phyloP scores from a whole-genome alignment of 83 land plant species.

The Picea abies region DNA sequence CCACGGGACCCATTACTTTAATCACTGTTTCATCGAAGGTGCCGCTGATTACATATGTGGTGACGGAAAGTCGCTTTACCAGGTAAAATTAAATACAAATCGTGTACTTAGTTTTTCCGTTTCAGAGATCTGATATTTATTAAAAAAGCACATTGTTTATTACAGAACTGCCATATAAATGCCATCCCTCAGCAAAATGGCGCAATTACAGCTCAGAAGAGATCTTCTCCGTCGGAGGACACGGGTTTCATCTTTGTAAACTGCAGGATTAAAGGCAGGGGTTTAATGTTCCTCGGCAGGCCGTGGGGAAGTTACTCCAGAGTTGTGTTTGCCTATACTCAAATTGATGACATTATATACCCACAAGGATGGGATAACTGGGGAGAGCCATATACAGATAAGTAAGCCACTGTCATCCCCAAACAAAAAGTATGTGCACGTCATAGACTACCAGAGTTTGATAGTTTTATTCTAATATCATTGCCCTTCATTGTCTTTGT shows the following conservation, averaged over 20 bases:
- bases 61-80: neutral
- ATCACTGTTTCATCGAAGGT: slow-evolving; percentile 22
- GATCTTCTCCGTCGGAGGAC: slow-evolving; percentile 40
- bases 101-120: too few species aligned
- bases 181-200: too few species aligned
- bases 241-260: slow-evolving; percentile 62
- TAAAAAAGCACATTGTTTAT: neutral
- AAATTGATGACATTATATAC: slow-evolving; percentile 37
- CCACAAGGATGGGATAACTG: neutral
- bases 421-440: too few species aligned
- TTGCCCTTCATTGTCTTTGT: neutral
- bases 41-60: slow-evolving; percentile 4
- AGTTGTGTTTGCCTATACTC: slow-evolving; percentile 49
- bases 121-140: neutral
- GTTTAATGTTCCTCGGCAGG: slow-evolving; percentile 57
- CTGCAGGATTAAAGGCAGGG: slow-evolving; percentile 13
- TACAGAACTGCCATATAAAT: neutral
- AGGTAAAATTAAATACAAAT: neutral
- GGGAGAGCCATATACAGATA: too few species aligned
- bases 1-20: slow-evolving; percentile 68
- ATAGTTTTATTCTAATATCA: neutral
- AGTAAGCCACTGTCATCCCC: too few species aligned
- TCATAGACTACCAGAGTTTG: too few species aligned
- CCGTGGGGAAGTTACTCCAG: slow-evolving; percentile 72
- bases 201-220: slow-evolving; percentile 38